Evolutionary conservation across 495 filamentous ascomycete species (phyloP), one percentile per base, ranked within the genome.

Genomic region (Tetracladium setigerum): DNA sequence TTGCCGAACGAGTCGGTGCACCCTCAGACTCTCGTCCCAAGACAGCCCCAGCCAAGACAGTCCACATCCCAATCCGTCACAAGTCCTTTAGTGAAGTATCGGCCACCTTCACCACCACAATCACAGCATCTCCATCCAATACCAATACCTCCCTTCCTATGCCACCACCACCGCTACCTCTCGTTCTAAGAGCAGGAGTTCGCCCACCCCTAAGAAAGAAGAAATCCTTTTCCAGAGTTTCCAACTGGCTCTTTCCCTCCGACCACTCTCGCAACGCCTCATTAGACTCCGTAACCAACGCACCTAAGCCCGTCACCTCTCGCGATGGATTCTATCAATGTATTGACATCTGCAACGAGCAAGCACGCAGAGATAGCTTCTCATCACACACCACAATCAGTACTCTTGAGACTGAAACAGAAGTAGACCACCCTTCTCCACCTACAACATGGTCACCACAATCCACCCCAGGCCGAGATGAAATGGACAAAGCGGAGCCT

Each of bases 221-320:
- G 66, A 78, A 77, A 49, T 76, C 72, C 16, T 77, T 78, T 54
- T 73, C 72, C 1, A 62, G 70, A 41, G 71, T 79, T 18, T 77
- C 74, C 17, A 68, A 59, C 49, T 79, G 74, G 76, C 63, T 79
- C 5, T 73, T 75, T 56, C 64, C 67, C 19, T 16, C 41, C 4
- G 63, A 67, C 40, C 62, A 65, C 34, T 59, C 48, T 32, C 54
- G 54, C 22, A 60, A 62, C 41, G 61, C 67, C 30, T 63, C 59
- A 41, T 50, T 69, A 11, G 68, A 72, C 41, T 65, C 64, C 0
- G 44, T 74, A 17, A 77, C 74, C 33, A 77, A 76, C 40, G 55
- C 38, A 7, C 75, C 74, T 0, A 66, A 55, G 42, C 72, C 73
- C 0, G 49, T 77, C 17, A 69, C 61, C 30, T 60, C 47, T n/a